These are phyloP conservation scores for Drosera capensis DNA, from an alignment of 148 eudicot species.

Conservation along the genomic window DNA sequence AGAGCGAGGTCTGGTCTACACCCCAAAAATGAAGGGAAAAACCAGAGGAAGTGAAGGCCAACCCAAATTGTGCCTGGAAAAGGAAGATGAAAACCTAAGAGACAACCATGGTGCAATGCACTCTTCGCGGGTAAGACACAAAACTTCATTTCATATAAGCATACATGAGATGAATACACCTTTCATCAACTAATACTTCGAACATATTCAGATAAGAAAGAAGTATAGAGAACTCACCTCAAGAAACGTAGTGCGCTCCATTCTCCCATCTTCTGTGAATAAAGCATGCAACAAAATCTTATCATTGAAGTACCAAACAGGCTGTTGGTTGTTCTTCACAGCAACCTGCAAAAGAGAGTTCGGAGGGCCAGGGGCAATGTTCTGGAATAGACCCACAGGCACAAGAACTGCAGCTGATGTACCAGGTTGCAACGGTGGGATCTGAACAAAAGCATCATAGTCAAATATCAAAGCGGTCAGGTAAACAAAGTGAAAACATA, in stretches of 20 bases:
- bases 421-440: constrained; percentile 80
- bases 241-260: constrained; percentile 81
- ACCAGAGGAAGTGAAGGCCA: no score
- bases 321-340: constrained; percentile 90
- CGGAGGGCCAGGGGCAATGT: constrained; percentile 74
- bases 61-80: no score
- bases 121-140: no score
- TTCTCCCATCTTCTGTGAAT: constrained; percentile 86
- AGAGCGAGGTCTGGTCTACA: no score
- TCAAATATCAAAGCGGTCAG: background rate
- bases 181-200: background rate
- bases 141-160: no score
- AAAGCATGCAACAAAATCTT: constrained; percentile 49
- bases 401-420: constrained; percentile 68
- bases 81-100: no score
- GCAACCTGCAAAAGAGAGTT: constrained; percentile 85
- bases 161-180: no score
- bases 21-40: no score
- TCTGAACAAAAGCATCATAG: constrained; percentile 22
- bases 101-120: no score
- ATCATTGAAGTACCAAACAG: constrained; percentile 91
- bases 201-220: background rate
- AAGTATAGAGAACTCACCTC: constrained; percentile 42
- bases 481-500: background rate
- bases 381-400: constrained; percentile 87